Base-by-base conservation (phyloP, 306 rosid species). In the Rosa rugosa region DNA sequence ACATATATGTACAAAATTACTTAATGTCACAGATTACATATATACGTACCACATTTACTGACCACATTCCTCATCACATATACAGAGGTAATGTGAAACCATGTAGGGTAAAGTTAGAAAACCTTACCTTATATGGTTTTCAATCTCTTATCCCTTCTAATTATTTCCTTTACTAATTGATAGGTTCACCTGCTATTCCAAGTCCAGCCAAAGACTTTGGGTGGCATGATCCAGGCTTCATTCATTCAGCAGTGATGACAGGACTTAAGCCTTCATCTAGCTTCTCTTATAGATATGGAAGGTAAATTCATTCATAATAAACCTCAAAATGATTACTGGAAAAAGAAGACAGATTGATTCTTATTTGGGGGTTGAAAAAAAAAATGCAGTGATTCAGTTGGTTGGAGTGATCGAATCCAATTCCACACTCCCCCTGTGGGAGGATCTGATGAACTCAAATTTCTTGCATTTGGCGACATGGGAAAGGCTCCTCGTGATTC, bases 181-280 rank as follows among this genome's bases (percentile, higher is more conserved):
- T 73, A 94, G 98, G 72, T 79, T 73, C 88, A 54, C 11, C 1
- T 2, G 0, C 36, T 34, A 78, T 71, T 42, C 47, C 81, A 8
- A 94, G 97, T 83, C 99, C 99, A 80, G 99, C 99, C 13, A 89
- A 82, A 75, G 97, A 94, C 71, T 94, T 94, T 36, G 97, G 99
- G 25, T 94, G 99, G 99, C 99, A 94, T 89, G 93, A 94, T 56
- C 99, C 97, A 1, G 99, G 97, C 57, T 92, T 68, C 89, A 91
- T 94, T 63, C 99, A 94, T 77, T 84, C 99, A 25, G 97, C 90
- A 78, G 75, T 91, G 45, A 89, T 94, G 92, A 87, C 87, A n/a
- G 95, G 87, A 69, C 95, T 94, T 59, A 67, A 75, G 16, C 97
- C 99, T 85, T 91, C 89, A 76, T 82, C 82, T 73, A 80, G 46